Percentiles rank a stretch among this genome's conserved stretches.
These are phyloP conservation scores for Polymyxa betae DNA, from an alignment of 208 protist species.

Conservation along the genomic window DNA sequence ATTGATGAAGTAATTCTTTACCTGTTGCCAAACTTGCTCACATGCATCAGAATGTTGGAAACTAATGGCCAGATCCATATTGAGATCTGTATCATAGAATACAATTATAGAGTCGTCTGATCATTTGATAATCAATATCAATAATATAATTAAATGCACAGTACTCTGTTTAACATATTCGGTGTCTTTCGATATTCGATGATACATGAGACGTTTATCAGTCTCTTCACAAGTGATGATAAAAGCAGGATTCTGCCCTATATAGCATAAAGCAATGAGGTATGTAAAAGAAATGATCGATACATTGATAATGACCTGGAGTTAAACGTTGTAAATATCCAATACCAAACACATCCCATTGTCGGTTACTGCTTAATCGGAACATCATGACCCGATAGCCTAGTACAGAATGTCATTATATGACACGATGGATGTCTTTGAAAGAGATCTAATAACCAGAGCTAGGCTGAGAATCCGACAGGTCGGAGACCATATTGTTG, in stretches of 20 bases:
- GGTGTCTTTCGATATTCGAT: background rate
- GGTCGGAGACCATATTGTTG: too few species aligned
- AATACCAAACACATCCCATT: background rate
- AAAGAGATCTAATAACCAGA: too few species aligned
- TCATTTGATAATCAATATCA: background rate
- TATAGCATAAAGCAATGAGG: too few species aligned
- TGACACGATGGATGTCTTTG: too few species aligned
- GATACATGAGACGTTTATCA: background rate
- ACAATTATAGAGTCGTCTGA: background rate
- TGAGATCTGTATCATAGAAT: background rate
- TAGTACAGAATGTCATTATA: too few species aligned
- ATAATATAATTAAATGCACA: background rate
- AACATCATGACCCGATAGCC: background rate
- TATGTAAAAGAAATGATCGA: too few species aligned
- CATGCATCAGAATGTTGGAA: background rate
- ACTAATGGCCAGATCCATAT: background rate
- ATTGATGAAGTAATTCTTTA: background rate
- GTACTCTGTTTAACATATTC: background rate
- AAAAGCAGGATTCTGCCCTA: too few species aligned
- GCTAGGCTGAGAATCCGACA: too few species aligned
- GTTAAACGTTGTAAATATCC: background rate
- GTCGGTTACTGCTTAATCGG: background rate
- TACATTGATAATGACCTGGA: background rate
- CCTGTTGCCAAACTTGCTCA: background rate
- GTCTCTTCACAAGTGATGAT: background rate